Percentiles rank a stretch among this genome's conserved stretches.
phyloP scores from a whole-genome alignment of 2,329 filamentous ascomycete species.

The Daldinia sp. region DNA sequence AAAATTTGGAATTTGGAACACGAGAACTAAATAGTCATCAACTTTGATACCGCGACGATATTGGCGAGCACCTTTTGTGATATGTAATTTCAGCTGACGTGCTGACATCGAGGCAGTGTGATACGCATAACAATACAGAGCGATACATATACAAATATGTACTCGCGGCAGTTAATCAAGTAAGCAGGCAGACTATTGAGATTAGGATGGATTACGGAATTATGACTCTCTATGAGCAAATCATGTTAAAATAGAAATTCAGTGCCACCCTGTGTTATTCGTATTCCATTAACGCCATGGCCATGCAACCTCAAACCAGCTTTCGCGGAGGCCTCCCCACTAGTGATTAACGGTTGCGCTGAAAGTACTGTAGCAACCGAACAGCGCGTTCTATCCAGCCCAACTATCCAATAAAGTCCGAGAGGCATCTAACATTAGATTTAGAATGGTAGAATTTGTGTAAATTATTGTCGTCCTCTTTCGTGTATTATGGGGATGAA shows the following conservation, averaged over 20 bases:
- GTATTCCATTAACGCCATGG: constrained; percentile 38
- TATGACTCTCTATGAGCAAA: constrained; percentile 39
- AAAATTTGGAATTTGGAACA: no score
- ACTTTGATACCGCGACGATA: constrained; percentile 2
- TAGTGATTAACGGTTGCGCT: constrained; percentile 30
- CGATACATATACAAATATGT: no score
- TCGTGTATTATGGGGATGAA: constrained; percentile 26
- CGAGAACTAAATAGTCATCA: constrained; percentile 13
- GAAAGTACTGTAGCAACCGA: constrained; percentile 27
- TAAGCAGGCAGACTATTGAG: constrained; percentile 7
- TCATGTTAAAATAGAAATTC: constrained; percentile 33
- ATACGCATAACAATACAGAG: constrained; percentile 8
- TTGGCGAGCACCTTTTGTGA: constrained; percentile 17
- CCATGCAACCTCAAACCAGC: constrained; percentile 37
- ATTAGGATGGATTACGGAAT: constrained; percentile 35
- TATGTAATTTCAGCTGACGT: constrained; percentile 10
- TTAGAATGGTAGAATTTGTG: constrained; percentile 17
- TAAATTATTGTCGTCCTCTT: constrained; percentile 27
- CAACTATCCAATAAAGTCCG: constrained; percentile 29
- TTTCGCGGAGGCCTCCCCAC: constrained; percentile 28
- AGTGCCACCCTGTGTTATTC: constrained; percentile 30
- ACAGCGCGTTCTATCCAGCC: constrained; percentile 31
- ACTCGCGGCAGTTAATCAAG: constrained; percentile 11
- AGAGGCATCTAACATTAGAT: constrained; percentile 37
- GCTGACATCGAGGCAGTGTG: constrained; percentile 1